Base-by-base conservation (phyloP, 768 basidiomycete species). In the Rubroboletus satanas region DNA sequence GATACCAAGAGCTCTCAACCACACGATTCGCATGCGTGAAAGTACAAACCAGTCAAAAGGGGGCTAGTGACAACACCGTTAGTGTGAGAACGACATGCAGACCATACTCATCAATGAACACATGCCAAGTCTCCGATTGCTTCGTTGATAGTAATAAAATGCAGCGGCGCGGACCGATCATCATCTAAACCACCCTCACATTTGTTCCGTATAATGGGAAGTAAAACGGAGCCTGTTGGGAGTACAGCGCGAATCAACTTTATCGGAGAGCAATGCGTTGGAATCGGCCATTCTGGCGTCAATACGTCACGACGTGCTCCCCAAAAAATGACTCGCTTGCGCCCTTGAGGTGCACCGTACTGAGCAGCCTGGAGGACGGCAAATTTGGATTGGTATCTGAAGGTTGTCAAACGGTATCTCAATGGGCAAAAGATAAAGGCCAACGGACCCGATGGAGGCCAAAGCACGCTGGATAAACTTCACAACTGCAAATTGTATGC, bases 261-360 rank as follows among this genome's bases (percentile, higher is more conserved):
- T 53, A 69, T 7, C 56, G 75, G 64, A 66, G 82, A 52, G 73
- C 77, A 67, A 63, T 89, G 83, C 1, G 81, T 79, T 0, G 88
- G 88, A 17, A 83, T 63, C 0, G 88, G 88, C 61, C 83, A 85
- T 10, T 79, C 70, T 0, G 88, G 88, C 15, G 88, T 65, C 18
- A 75, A 63, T 2, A 81, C 50, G 29, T 83, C 85, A 8, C 78
- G 77, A 49, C 77, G 81, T 5, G 87, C 83, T 26, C 79, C 87
- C 75, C 79, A 79, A 65, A 90, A 83, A 43, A 91, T 86, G 12
- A 90, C 77, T 17, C 89, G 76, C 28, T 75, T 71, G 9, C 89
- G 81, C 44, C 76, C 73, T 71, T 91, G 89, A 17, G 89, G 87
- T 21, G 80, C 78, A 28, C 89, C 89, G 67, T 89, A 89, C 35